Base-by-base conservation (phyloP, 257 asterid genomes). In the Ajuga chamaepitys region DNA sequence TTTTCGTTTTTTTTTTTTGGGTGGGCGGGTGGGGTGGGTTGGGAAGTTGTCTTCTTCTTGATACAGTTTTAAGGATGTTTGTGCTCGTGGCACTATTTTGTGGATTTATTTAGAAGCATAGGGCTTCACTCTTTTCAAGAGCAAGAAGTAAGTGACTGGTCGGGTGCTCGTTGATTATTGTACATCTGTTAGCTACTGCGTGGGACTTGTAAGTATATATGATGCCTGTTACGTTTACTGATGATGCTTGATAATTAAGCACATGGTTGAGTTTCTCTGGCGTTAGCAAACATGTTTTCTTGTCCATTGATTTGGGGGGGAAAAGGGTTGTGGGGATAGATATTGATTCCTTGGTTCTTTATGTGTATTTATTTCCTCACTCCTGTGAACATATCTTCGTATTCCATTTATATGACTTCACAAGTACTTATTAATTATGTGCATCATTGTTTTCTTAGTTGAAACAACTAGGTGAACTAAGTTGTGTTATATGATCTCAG, bases 291-390 rank as follows among this genome's bases (percentile, higher is more conserved):
- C 16, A 52, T 41, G 30, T 38, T 48, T 57, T 54, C 26, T 17
- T 46, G 41, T 53, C 70, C 58, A 71, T 45, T 44, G 21, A 12
- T 5, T 30, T 30, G 58, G 40, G 11, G 30, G 64, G 56, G 21
- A 14, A 18, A n/a, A 24, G 32, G 26, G 7, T 48, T 16, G 51
- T 0, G 37, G 7, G 45, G 42, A 20, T 16, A 14, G 25, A 50
- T 17, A 24, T 47, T 47, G 67, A 56, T 35, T 58, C 51, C 58
- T 18, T 30, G 25, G 58, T 46, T 64, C n/a, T 41, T 38, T 66
- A 4, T 9, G 38, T 38, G 38, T 22, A 38, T 57, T 48, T 1
- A 60, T 63, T 12, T 12, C 22, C 13, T 21, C 12, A 5, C 48
- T 18, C 50, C 42, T 8, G 32, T 0, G 14, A 32, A 46, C 7